A percentile compares a stretch with the other conserved stretches of the same genome.
Evolutionary conservation across 129 eudicot genomes (phyloP).

Genomic region (Tagetes erecta): DNA sequence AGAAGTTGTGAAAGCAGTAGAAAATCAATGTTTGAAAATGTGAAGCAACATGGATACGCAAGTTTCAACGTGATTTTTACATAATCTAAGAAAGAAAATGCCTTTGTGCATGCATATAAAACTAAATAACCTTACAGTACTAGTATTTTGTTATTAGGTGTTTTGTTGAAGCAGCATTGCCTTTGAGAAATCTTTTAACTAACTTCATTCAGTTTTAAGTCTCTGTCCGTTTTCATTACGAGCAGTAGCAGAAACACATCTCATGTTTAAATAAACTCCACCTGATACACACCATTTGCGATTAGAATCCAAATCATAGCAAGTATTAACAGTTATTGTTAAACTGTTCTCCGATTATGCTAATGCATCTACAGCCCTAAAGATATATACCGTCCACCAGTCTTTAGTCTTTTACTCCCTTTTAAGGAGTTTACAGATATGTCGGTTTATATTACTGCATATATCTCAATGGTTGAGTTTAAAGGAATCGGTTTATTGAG

Average conservation of each 20-base stretch:
- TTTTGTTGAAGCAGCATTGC: not conserved
- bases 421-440: not conserved
- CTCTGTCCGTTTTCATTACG: not conserved
- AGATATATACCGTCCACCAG: not conserved
- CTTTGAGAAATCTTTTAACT: not conserved
- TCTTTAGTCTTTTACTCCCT: not conserved
- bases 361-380: not conserved
- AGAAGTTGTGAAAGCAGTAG: not conserved
- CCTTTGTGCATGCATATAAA: not conserved
- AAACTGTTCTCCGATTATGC: not conserved
- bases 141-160: not conserved
- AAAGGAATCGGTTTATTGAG: not conserved
- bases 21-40: not conserved
- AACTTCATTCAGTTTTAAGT: not conserved
- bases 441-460: not conserved
- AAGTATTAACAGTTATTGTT: not conserved
- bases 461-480: not conserved
- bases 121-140: not conserved
- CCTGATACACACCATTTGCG: not conserved
- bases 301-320: constrained; percentile 17
- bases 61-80: not conserved
- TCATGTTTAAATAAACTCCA: not conserved
- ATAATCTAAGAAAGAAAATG: not conserved
- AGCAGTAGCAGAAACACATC: not conserved
- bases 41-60: not conserved